Percentiles rank a stretch among this genome's conserved stretches.
Conservation (phyloP, 2,329 filamentous ascomycete species). For the Thelonectria olida region DNA sequence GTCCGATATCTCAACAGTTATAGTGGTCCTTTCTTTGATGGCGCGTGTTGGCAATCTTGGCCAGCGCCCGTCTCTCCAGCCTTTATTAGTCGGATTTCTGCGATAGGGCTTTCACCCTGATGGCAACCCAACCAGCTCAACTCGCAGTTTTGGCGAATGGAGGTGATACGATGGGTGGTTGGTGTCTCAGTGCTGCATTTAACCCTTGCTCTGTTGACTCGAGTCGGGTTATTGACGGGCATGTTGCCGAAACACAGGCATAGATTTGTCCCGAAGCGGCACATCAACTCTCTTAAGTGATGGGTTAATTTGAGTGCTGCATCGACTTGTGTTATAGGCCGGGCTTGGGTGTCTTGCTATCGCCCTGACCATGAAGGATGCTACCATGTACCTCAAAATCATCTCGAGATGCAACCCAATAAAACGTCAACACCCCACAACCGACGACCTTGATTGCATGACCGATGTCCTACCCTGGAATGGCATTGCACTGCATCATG, state of each 20-base stretch:
- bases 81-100: neutral
- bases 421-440: slow-evolving; percentile 2
- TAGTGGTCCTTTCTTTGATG: neutral
- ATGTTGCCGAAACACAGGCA: neutral
- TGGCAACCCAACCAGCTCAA: slow-evolving; percentile 11
- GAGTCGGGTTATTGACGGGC: neutral
- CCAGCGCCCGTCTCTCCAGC: neutral
- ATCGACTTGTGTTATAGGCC: neutral
- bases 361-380: neutral
- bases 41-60: too few relatives aligned
- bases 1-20: slow-evolving; percentile 2
- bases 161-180: slow-evolving; percentile 7
- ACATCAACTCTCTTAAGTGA: neutral
- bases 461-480: neutral
- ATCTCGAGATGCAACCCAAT: slow-evolving; percentile 16
- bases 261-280: neutral
- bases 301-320: neutral
- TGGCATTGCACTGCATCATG: slow-evolving; percentile 16
- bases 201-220: neutral
- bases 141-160: neutral
- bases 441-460: neutral
- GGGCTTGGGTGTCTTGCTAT: neutral
- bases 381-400: neutral
- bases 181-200: neutral
- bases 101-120: neutral